phyloP scores from a whole-genome alignment of 1,284 basidiomycete species.

The Ceratobasidium sp. region DNA sequence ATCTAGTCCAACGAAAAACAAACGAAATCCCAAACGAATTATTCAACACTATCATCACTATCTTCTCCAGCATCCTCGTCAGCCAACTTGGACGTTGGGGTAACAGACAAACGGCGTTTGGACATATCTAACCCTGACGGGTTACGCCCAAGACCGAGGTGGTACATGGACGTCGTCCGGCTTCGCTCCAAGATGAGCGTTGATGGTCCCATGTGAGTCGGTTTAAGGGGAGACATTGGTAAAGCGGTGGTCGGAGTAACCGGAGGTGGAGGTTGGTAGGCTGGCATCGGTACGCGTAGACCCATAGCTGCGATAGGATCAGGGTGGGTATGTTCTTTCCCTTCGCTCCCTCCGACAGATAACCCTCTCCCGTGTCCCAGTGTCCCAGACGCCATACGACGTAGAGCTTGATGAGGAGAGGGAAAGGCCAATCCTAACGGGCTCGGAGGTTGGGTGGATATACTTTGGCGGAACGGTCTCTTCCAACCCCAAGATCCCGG shows the following conservation, averaged over 20 bases:
- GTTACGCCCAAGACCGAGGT: constrained; percentile 20
- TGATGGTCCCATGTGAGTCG: not conserved
- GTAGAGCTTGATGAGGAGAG: constrained; percentile 11
- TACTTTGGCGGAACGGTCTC: constrained; percentile 20
- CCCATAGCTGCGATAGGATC: constrained; percentile 68
- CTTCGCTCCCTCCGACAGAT: constrained; percentile 67
- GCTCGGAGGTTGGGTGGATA: constrained; percentile 8
- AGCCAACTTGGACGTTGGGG: constrained; percentile 17
- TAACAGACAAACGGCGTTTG: constrained; percentile 5
- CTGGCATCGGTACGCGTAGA: constrained; percentile 74
- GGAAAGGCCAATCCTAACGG: not conserved
- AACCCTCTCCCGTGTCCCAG: constrained; percentile 61
- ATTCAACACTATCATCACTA: constrained; percentile 37
- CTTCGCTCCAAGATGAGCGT: constrained; percentile 18
- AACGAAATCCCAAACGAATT: not conserved
- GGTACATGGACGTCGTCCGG: constrained; percentile 37
- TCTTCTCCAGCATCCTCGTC: constrained; percentile 8
- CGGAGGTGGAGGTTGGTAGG: constrained; percentile 51
- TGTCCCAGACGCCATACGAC: constrained; percentile 59
- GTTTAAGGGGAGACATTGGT: constrained; percentile 23
- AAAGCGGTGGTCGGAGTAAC: constrained; percentile 27
- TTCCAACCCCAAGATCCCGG: constrained; percentile 13
- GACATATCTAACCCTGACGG: constrained; percentile 30
- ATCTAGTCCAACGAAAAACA: constrained; percentile 16
- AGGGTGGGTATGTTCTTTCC: constrained; percentile 69